Conservation (phyloP, 2,329 filamentous ascomycete species). For the Curvularia eragrostidis region DNA sequence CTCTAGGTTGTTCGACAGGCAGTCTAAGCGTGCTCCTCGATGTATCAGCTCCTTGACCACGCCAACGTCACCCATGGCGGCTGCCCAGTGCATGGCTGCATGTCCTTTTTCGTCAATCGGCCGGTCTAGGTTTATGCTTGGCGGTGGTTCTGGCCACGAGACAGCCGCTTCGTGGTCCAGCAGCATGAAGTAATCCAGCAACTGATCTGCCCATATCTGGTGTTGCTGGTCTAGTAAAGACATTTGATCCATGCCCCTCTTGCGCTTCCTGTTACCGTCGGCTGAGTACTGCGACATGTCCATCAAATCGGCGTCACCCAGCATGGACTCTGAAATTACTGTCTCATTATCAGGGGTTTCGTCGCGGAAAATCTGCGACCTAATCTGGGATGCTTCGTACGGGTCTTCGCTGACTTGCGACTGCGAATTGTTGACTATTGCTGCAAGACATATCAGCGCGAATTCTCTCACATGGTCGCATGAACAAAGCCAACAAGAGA, state of each 20-base stretch:
- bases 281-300: slow-evolving; percentile 69
- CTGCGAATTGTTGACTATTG: slow-evolving; percentile 35
- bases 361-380: slow-evolving; percentile 69
- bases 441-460: slow-evolving; percentile 21
- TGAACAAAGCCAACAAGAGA: slow-evolving; percentile 18
- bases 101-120: slow-evolving; percentile 93
- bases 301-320: slow-evolving; percentile 81
- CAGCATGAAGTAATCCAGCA: slow-evolving; percentile 95
- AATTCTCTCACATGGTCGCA: neutral
- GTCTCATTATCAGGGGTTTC: slow-evolving; percentile 85
- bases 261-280: slow-evolving; percentile 70
- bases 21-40: slow-evolving; percentile 76
- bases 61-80: slow-evolving; percentile 94
- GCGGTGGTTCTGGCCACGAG: slow-evolving; percentile 75
- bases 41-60: slow-evolving; percentile 87
- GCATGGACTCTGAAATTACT: slow-evolving; percentile 81
- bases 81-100: slow-evolving; percentile 95
- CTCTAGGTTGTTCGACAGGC: slow-evolving; percentile 70
- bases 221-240: slow-evolving; percentile 79
- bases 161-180: slow-evolving; percentile 78
- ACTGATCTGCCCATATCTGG: slow-evolving; percentile 87
- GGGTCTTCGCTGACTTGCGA: slow-evolving; percentile 62
- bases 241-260: slow-evolving; percentile 73
- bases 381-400: slow-evolving; percentile 68
- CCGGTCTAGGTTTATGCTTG: slow-evolving; percentile 86